Evolutionary conservation across 371 early-diverging fungal genomes (phyloP).

Genomic region (Mucor mucedo): DNA sequence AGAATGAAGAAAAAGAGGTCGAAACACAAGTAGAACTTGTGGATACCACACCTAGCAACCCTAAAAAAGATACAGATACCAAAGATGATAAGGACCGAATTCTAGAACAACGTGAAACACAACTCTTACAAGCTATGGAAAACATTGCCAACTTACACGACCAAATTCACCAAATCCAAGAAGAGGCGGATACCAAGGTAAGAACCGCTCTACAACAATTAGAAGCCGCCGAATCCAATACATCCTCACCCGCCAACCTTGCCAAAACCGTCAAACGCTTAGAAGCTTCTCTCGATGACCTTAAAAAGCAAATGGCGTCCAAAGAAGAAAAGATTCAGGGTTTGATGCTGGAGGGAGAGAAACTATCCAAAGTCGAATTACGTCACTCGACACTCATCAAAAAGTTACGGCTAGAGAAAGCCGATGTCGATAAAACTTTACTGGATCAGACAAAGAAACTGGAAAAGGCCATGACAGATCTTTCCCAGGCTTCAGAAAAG

Average conservation of each 20-base stretch:
- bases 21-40: too few species aligned
- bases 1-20: not conserved
- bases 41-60: too few species aligned
- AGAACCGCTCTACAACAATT: constrained; percentile 8
- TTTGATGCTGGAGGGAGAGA: constrained; percentile 74
- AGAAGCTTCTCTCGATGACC: constrained; percentile 56
- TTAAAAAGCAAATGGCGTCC: constrained; percentile 53
- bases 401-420: constrained; percentile 68
- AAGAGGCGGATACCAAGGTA: constrained; percentile 34
- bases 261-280: constrained; percentile 32
- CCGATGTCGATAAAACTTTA: constrained; percentile 64
- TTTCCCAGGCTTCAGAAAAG: constrained; percentile 61
- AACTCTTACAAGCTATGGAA: constrained; percentile 64
- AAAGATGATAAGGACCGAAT: constrained; percentile 30
- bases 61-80: not conserved
- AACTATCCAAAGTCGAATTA: constrained; percentile 80
- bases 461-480: constrained; percentile 55
- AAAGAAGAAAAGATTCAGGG: constrained; percentile 72
- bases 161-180: constrained; percentile 59
- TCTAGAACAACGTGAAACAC: constrained; percentile 67
- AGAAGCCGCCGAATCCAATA: constrained; percentile 7
- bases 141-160: constrained; percentile 67
- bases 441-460: constrained; percentile 65
- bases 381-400: constrained; percentile 77
- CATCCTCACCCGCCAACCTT: constrained; percentile 13